Evolutionary conservation across 2,329 filamentous ascomycete genomes (phyloP), one percentile per base, ranked within the genome.

Genomic region (Cryphonectria nitschkei): DNA sequence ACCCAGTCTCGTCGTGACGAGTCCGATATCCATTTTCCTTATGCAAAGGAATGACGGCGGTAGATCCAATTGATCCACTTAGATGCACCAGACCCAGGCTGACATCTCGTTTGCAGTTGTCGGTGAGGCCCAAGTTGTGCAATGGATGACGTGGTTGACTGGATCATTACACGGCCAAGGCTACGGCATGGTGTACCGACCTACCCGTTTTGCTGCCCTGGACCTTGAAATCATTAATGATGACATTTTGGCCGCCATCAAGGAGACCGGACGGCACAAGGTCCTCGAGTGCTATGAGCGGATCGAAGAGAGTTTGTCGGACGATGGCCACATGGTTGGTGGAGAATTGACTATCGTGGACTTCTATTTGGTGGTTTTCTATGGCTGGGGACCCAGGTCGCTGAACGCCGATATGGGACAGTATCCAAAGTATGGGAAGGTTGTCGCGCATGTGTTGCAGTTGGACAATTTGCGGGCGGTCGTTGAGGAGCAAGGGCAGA

Each of bases 111-210:
- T 16, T 22, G 37, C 13, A 65, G 63, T n/a, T 0, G 16, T 79
- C 0, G 74, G 77, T 3, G 74, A 72, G 0, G 77, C 79, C 2
- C 77, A 75, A 52, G 75, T 77, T 0, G 19, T 74, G 0, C 76
- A 82, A 67, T 82, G 81, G 81, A 52, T 79, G 22, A 72, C 71
- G 1, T 81, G 77, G 74, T 71, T 82, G 0, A 78, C 78, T 1
- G 78, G 77, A 0, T 78, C 77, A 0, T 65, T 81, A 3, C 80
- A 82, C 52, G 72, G 74, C 4, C 19, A 73, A 14, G 80, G 76
- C 0, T 80, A 76, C 32, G 77, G 69, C 7, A 76, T 76, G 43
- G 65, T 73, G 1, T 69, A 75, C 7, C 74, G 76, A 11, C 79
- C 80, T 0, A 58, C 41, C 1, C 73, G 80, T 0, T 81, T 78